Base-by-base conservation (phyloP, 2,329 filamentous ascomycete genomes). In the Colletotrichum camelliae region DNA sequence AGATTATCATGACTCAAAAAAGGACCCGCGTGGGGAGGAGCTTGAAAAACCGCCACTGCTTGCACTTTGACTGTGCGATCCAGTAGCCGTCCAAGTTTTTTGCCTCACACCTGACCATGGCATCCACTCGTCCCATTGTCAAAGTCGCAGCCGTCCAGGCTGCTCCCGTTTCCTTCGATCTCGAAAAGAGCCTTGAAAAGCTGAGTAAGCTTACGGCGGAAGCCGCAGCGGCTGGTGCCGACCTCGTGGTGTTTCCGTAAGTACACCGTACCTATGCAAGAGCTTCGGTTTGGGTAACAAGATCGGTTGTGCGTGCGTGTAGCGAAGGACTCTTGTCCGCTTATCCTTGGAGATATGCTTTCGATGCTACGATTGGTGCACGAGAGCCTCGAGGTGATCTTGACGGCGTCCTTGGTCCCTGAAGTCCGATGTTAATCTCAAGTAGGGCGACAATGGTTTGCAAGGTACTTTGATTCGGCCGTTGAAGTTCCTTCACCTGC, bases 311-410 rank as follows among this genome's bases (percentile, higher is more conserved):
- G 16, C 62, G 12, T 10, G 16, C 18, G 13, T 43, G 43, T 73
- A 76, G 84, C 6, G 85, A 86, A 79, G 84, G 80, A 1, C 86
- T 86, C 72, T 77, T 86, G 29, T 85, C 85, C 12, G 85, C 85
- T 16, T 86, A 86, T 72, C 85, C 85, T 24, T 87, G 85, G 85
- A 78, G 85, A 35, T 87, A 86, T 77, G 81, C 83, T 15, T 86
- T 86, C 72, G 85, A 86, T 80, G 80, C 83, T n/a, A 86, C 85
- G 5, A 82, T 87, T 77, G 85, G 85, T 37, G 81, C 83, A 7
- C 81, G 85, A 29, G 85, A 86, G 76, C 82, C 81, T 7, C 81
- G 84, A 78, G 85, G 85, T 85, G 78, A 68, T 15, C 18, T 18
- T 13, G 12, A 35, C 24, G 43, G 12, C n/a, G 10, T 3, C 12